Evolutionary conservation across 2,329 filamentous ascomycete species (phyloP), one percentile per base, ranked within the genome.

Genomic region (Malbranchea cinnamomea): DNA sequence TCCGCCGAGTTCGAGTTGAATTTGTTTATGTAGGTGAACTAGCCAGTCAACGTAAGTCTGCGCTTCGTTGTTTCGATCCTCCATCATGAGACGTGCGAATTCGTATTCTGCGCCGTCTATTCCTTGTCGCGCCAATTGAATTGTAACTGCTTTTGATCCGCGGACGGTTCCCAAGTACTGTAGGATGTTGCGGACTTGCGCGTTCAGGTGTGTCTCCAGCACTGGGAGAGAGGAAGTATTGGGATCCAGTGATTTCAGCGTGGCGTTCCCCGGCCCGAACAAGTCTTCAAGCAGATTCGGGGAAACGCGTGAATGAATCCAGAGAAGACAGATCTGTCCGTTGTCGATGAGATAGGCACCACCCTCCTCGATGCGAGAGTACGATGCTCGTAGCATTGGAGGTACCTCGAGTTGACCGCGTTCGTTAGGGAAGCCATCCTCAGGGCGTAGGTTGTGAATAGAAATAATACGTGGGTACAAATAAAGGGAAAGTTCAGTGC

Each of bases 1-100:
- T 20, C 61, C 61, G 27, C 64, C 62, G 41, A 72, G 53, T 68
- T 98, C 89, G 40, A 93, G 64, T 51, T 93, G 85, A 40, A 98
- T 89, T 42, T 80, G 76, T 45, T 87, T 78, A 57, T 98, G 89
- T 38, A 95, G 68, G 55, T 93, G 81, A 34, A 98, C 89, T 47
- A 98, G 65, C 89, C 89, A 98, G 59, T 98, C 89, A 19, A 95
- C 89, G 56, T 95, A 98, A 50, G 81, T 92, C 59, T 92, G 85
- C 20, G 89, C 89, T 60, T 98, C 89, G 43, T 93, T 93, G 54
- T 95, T 95, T 41, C 89, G 71, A 50, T 98, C 89, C 57, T 98
- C 89, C 18, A 93, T 74, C 41, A 98, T 57, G 57, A 91, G 64
- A 31, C 85, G 67, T 5, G 89, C 89, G 62, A 95, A 98, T 55